Percentiles rank a stretch among this genome's conserved stretches.
Evolutionary conservation across 768 basidiomycete species (phyloP).

Genomic region (Russula vinacea): DNA sequence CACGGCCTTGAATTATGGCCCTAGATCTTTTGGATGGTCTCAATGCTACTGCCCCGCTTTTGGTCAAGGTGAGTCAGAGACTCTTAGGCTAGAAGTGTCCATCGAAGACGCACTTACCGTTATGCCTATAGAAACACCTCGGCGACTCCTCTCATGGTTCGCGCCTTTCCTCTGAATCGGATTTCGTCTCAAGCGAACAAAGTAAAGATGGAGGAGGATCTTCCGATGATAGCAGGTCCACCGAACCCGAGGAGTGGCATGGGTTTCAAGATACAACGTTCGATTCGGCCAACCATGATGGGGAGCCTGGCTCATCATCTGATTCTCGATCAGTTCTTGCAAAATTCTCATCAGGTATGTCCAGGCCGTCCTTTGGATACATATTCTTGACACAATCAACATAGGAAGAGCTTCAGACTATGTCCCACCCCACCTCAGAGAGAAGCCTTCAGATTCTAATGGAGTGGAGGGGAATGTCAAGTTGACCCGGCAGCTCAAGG

Average conservation of each 20-base stretch:
- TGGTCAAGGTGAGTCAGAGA: conserved; percentile 13
- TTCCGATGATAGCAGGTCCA: conserved; percentile 23
- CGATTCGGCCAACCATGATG: conserved; percentile 32
- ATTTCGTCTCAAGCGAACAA: conserved; percentile 33
- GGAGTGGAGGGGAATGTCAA: conserved; percentile 47
- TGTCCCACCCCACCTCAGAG: conserved; percentile 78
- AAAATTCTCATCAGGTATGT: not conserved
- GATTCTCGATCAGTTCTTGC: conserved; percentile 11
- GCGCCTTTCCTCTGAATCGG: conserved; percentile 28
- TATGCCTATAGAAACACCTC: not conserved
- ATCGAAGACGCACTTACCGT: not conserved
- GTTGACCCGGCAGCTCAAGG: conserved; percentile 76
- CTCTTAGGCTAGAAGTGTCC: not conserved
- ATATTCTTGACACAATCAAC: not conserved
- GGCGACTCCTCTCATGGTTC: conserved; percentile 17
- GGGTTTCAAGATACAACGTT: conserved; percentile 37
- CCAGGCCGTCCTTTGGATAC: not conserved
- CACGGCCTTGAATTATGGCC: conserved; percentile 1
- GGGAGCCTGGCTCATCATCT: conserved; percentile 13
- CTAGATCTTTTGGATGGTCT: conserved; percentile 35
- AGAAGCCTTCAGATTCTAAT: conserved; percentile 41
- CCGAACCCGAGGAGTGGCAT: conserved; percentile 41
- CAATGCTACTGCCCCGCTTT: conserved; percentile 21
- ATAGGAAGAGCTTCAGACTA: conserved; percentile 49
- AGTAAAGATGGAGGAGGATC: conserved; percentile 32